Conservation (phyloP, 2,329 filamentous ascomycete species). For the Sporothrix brunneoviolacea region DNA sequence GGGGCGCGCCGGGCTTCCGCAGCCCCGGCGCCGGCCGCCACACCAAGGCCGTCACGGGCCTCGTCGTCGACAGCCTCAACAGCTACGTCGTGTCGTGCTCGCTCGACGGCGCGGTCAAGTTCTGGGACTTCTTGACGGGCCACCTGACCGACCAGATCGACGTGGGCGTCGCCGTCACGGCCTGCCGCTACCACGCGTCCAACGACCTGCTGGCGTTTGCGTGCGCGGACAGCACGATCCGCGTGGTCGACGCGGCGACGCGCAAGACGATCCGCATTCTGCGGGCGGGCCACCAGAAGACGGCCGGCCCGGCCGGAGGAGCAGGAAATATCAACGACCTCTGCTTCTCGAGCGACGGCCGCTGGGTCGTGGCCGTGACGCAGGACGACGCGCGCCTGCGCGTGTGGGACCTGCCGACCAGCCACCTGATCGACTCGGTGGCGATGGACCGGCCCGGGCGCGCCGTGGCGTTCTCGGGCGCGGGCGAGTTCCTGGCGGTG, state of each 20-base stretch:
- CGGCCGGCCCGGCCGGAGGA: neutral
- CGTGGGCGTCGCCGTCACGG: slow-evolving; percentile 66
- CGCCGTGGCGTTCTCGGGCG: slow-evolving; percentile 78
- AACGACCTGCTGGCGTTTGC: slow-evolving; percentile 83
- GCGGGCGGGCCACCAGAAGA: slow-evolving; percentile 55
- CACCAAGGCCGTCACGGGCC: slow-evolving; percentile 72
- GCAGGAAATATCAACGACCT: slow-evolving; percentile 61
- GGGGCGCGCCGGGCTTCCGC: slow-evolving; percentile 11
- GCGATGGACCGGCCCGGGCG: slow-evolving; percentile 72
- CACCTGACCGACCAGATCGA: slow-evolving; percentile 72
- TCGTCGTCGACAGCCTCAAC: slow-evolving; percentile 86
- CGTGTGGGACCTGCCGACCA: slow-evolving; percentile 93
- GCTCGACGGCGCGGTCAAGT: slow-evolving; percentile 88
- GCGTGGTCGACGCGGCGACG: slow-evolving; percentile 85
- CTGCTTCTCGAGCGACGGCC: slow-evolving; percentile 84
- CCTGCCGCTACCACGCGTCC: slow-evolving; percentile 70
- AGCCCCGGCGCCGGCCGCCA: slow-evolving; percentile 62
- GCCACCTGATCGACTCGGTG: slow-evolving; percentile 90
- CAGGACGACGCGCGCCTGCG: slow-evolving; percentile 74
- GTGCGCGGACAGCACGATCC: slow-evolving; percentile 82
- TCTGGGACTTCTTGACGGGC: slow-evolving; percentile 92
- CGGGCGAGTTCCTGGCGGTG: slow-evolving; percentile 91
- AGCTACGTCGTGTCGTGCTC: slow-evolving; percentile 79
- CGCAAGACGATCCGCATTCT: slow-evolving; percentile 88
- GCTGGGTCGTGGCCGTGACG: slow-evolving; percentile 87